These are phyloP conservation scores for Caloboletus inedulis DNA, from an alignment of 1,284 basidiomycete species.

Conservation along the genomic window DNA sequence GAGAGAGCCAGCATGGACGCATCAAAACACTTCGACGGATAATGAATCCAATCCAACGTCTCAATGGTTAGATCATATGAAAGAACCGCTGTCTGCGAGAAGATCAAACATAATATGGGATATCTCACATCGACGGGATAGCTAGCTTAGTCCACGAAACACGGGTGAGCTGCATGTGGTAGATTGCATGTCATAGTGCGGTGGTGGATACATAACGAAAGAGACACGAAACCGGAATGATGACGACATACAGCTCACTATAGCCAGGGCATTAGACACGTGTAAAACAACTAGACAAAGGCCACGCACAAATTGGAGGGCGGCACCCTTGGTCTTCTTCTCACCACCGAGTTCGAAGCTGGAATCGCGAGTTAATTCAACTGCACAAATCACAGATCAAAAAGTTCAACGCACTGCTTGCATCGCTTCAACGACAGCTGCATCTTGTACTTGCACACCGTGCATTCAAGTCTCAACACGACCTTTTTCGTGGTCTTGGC, in stretches of 20 bases:
- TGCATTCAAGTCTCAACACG: constrained; percentile 96
- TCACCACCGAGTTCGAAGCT: constrained; percentile 99
- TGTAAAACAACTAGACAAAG: background rate
- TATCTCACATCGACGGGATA: background rate
- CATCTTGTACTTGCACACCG: constrained; percentile 98
- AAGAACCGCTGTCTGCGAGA: background rate
- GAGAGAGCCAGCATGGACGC: too few species aligned
- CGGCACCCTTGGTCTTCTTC: constrained; percentile 99
- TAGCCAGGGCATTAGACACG: constrained; percentile 7
- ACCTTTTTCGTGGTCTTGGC: constrained; percentile 99
- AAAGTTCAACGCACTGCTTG: constrained; percentile 83
- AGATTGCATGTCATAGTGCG: constrained; percentile 27
- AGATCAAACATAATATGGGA: background rate
- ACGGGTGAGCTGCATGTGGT: constrained; percentile 18
- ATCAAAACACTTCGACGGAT: too few species aligned
- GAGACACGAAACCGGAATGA: constrained; percentile 16
- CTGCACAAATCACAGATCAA: background rate
- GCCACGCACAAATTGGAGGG: constrained; percentile 81
- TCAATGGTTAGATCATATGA: background rate
- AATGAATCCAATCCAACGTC: background rate
- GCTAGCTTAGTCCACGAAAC: background rate
- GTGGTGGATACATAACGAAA: constrained; percentile 28
- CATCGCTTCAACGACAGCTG: constrained; percentile 95
- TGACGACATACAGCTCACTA: constrained; percentile 24
- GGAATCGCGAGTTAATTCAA: constrained; percentile 24